Conservation (phyloP, 164 flowering plant species). For the Magnolia kwangsiensis region DNA sequence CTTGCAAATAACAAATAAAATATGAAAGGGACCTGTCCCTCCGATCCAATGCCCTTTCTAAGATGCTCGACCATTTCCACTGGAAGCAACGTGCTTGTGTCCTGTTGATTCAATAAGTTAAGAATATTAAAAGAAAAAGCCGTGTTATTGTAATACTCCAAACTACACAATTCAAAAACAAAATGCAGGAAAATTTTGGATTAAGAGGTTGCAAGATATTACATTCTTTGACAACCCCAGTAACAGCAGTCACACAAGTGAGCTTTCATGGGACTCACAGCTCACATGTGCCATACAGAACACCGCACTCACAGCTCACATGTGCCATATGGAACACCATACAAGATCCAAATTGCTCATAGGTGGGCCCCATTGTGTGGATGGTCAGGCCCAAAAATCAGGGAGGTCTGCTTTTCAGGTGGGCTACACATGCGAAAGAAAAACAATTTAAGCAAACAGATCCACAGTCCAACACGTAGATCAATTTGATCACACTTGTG, state of each 20-base stretch:
- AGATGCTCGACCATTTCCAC: conserved; percentile 88
- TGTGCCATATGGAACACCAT: background rate
- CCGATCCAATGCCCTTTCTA: conserved; percentile 55
- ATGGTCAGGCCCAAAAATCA: background rate
- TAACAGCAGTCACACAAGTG: no score
- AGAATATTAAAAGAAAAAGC: background rate
- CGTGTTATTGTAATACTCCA: no score
- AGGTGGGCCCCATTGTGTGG: background rate
- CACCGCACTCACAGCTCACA: no score
- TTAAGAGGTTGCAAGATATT: background rate
- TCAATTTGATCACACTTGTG: no score
- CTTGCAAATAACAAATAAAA: background rate
- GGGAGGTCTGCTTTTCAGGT: background rate
- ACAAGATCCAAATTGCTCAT: background rate
- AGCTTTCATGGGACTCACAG: no score
- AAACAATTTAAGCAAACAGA: no score
- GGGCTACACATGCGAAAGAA: background rate
- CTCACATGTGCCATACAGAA: no score
- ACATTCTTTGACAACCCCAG: background rate
- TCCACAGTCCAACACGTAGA: no score
- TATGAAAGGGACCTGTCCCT: conserved; percentile 65
- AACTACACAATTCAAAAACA: background rate
- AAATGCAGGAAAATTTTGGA: background rate
- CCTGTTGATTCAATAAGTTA: conserved; percentile 39
- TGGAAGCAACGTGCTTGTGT: conserved; percentile 49